Conservation (phyloP, 305 asterid genomes). For the Fraxinus ornus region DNA sequence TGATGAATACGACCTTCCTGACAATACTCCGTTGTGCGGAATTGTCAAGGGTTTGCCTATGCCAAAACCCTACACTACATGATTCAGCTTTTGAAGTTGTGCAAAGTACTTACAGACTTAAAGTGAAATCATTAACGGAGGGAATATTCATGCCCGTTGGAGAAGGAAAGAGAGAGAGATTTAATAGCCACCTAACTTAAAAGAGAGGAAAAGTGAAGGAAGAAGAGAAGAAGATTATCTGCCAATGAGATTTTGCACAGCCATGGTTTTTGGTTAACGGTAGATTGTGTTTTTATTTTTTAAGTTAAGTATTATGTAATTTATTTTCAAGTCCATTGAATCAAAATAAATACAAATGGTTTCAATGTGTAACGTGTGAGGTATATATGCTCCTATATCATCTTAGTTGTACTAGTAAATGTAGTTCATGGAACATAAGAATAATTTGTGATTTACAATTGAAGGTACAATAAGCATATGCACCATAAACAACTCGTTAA, state of each 20-base stretch:
- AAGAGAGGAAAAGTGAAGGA: no score
- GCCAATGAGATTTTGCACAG: background rate
- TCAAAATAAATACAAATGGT: background rate
- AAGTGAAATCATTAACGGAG: background rate
- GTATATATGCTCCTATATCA: background rate
- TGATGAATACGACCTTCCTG: slow-evolving; percentile 60
- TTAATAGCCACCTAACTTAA: background rate
- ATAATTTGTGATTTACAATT: background rate
- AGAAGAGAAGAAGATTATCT: background rate
- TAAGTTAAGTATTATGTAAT: background rate
- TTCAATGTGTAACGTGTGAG: background rate
- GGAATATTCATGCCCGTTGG: background rate
- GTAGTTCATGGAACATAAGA: background rate
- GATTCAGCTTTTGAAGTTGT: background rate
- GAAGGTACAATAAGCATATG: background rate
- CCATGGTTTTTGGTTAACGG: background rate
- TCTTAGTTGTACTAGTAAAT: background rate
- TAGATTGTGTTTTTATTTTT: background rate
- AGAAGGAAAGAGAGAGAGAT: background rate
- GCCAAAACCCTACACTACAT: slow-evolving; percentile 35
- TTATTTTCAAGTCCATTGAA: background rate
- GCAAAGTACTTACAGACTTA: background rate
- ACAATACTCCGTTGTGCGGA: slow-evolving; percentile 45
- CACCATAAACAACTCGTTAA: background rate
- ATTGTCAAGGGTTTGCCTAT: slow-evolving; percentile 50